phyloP scores from a whole-genome alignment of 1,139 yeast species.

The Saccharomyces hybrid region DNA sequence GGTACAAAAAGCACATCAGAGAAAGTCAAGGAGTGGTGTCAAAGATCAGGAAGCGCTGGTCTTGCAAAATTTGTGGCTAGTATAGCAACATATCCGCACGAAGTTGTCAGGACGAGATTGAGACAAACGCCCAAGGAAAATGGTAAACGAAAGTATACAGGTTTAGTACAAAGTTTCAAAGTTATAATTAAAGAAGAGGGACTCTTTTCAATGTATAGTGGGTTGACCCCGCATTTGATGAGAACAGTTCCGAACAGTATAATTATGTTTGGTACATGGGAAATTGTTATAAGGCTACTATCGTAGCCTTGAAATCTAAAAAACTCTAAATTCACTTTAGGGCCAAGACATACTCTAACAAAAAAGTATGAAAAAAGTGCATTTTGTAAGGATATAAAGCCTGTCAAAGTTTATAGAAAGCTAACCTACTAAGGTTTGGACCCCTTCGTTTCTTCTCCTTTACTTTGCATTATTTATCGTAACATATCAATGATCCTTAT shows the following conservation, averaged over 20 bases:
- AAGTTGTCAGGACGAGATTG: constrained; percentile 89
- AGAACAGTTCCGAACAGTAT: constrained; percentile 97
- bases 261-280: constrained; percentile 99
- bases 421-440: neutral
- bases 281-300: constrained; percentile 67
- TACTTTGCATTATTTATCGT: neutral
- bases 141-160: constrained; percentile 83
- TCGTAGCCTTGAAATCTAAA: constrained; percentile 31
- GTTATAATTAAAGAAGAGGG: constrained; percentile 88
- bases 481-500: neutral
- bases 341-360: neutral
- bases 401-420: neutral
- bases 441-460: neutral
- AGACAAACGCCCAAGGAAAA: constrained; percentile 86
- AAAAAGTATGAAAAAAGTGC: neutral
- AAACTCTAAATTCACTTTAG: neutral
- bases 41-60: constrained; percentile 97
- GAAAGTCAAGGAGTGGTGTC: constrained; percentile 79
- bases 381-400: neutral
- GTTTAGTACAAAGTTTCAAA: constrained; percentile 78
- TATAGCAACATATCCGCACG: constrained; percentile 91
- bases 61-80: constrained; percentile 92
- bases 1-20: constrained; percentile 51
- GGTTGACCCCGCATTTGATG: constrained; percentile 90
- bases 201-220: constrained; percentile 88